These are phyloP conservation scores for Trypanosoma lewisi DNA, from an alignment of 208 protist genomes.

Conservation along the genomic window DNA sequence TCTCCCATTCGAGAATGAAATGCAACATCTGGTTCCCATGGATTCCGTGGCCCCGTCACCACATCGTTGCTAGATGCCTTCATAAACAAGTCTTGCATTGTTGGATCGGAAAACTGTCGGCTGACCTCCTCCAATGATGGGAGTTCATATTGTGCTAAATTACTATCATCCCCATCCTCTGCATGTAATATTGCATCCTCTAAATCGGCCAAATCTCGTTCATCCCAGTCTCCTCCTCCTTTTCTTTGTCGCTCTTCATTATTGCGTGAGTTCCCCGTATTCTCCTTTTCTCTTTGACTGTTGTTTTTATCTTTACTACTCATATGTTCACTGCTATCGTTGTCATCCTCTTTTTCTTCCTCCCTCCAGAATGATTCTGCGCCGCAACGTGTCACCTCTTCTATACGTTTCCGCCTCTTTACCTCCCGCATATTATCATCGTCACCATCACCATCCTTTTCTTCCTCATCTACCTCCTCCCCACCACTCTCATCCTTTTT, in stretches of 20 bases:
- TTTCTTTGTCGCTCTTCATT: not conserved
- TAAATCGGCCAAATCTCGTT: conserved; percentile 53
- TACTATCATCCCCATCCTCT: conserved; percentile 15
- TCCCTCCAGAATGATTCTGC: conserved; percentile 23
- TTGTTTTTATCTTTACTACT: conserved; percentile 10
- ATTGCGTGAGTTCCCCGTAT: not conserved
- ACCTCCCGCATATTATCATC: not conserved
- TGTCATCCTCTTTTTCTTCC: not conserved
- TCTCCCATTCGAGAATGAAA: conserved; percentile 9
- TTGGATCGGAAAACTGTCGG: conserved; percentile 70
- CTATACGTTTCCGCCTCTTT: conserved; percentile 18
- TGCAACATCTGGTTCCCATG: conserved; percentile 10
- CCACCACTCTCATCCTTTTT: not conserved
- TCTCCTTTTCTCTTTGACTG: conserved; percentile 10
- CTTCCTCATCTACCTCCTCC: conserved; percentile 13
- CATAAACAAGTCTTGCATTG: conserved; percentile 82
- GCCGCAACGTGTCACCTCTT: conserved; percentile 18
- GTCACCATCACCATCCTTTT: too few relatives aligned
- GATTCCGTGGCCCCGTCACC: conserved; percentile 10
- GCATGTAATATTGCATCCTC: conserved; percentile 26
- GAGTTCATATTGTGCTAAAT: conserved; percentile 44
- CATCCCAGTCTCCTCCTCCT: conserved; percentile 10
- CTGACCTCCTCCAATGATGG: conserved; percentile 84
- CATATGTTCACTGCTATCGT: conserved; percentile 13
- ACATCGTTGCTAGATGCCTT: conserved; percentile 55